Percentiles rank a stretch among this genome's conserved stretches.
Evolutionary conservation across 371 early-diverging fungal genomes (phyloP).

Genomic region (Mucor sp.): DNA sequence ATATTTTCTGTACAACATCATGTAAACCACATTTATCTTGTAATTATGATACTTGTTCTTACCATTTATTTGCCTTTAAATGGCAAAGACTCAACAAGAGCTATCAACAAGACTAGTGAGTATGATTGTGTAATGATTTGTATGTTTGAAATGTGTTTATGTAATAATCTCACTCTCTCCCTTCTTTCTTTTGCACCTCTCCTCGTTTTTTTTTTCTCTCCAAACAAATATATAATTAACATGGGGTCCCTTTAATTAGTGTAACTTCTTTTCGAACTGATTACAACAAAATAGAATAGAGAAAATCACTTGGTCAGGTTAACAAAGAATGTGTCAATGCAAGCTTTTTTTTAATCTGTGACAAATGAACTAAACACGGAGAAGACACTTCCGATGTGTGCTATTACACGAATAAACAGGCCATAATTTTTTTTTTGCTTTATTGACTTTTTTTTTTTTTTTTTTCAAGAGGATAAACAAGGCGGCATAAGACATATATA

Average conservation of each 20-base stretch:
- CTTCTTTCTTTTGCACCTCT: too few species aligned
- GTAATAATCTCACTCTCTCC: too few species aligned
- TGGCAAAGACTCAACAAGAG: not conserved
- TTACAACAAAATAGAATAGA: not conserved
- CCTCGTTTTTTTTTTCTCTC: not conserved
- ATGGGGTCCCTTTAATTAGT: not conserved
- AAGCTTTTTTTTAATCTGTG: not conserved
- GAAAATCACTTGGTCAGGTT: not conserved
- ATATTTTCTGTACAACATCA: not conserved
- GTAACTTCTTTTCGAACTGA: not conserved
- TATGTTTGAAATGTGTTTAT: not conserved
- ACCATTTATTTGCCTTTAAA: not conserved
- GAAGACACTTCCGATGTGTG: not conserved
- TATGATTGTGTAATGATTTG: not conserved
- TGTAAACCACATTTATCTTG: not conserved
- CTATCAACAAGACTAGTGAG: not conserved
- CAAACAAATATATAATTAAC: not conserved
- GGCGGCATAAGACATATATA: not conserved
- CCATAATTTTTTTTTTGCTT: not conserved
- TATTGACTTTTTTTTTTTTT: not conserved
- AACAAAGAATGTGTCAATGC: constrained; percentile 2
- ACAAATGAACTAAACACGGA: not conserved
- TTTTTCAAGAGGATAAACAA: too few species aligned
- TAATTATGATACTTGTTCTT: not conserved
- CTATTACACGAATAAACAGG: not conserved